phyloP scores from a whole-genome alignment of 805 yeast species.

The Wickerhamomyces hampshirensis region DNA sequence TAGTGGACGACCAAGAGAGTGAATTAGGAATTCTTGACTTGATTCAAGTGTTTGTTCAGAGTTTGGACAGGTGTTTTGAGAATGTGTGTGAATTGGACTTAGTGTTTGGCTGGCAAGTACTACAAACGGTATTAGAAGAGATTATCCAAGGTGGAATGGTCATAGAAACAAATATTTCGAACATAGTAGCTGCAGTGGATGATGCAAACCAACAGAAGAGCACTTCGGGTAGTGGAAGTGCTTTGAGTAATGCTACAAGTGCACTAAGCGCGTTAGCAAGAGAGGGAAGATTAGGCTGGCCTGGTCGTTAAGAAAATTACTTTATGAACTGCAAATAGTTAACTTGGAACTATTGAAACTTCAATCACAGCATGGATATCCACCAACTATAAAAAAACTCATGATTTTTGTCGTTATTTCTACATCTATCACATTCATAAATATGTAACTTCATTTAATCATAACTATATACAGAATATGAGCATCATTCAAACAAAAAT shows the following conservation, averaged over 20 bases:
- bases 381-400: not conserved
- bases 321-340: no score
- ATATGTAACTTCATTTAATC: no score
- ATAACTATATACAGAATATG: no score
- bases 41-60: slow-evolving; percentile 95
- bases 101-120: slow-evolving; percentile 98
- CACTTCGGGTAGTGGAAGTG: slow-evolving; percentile 17
- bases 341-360: no score
- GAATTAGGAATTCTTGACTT: slow-evolving; percentile 91
- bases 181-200: slow-evolving; percentile 81
- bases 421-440: no score
- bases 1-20: slow-evolving; percentile 93
- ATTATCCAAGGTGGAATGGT: slow-evolving; percentile 98
- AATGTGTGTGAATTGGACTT: slow-evolving; percentile 94
- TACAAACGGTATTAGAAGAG: slow-evolving; percentile 87
- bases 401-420: no score
- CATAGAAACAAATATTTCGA: slow-evolving; percentile 79
- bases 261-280: slow-evolving; percentile 23
- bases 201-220: slow-evolving; percentile 38
- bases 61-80: slow-evolving; percentile 85
- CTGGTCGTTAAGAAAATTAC: slow-evolving; percentile 16
- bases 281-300: slow-evolving; percentile 26
- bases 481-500: no score
- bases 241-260: slow-evolving; percentile 27
- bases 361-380: no score